These are phyloP conservation scores for Agrocybe pediades DNA, from an alignment of 768 basidiomycete genomes.

Conservation along the genomic window DNA sequence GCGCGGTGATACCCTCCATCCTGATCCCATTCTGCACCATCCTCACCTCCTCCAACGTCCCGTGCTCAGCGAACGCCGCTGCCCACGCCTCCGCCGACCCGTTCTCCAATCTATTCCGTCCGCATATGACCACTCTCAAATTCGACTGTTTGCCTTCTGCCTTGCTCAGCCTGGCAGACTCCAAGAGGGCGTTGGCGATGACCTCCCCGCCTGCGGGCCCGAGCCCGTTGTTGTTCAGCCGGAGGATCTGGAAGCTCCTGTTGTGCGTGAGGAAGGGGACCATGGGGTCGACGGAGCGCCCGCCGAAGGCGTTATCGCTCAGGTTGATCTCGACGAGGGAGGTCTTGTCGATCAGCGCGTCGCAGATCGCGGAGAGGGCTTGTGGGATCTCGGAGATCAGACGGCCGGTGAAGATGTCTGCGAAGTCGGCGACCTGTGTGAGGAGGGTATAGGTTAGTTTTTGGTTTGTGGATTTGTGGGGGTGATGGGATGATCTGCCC, in stretches of 20 bases:
- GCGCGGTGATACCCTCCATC: conserved; percentile 82
- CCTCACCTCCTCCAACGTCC: conserved; percentile 78
- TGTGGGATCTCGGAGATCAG: conserved; percentile 93
- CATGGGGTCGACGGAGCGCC: conserved; percentile 91
- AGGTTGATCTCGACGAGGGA: conserved; percentile 88
- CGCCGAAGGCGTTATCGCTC: conserved; percentile 96
- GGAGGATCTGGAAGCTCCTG: conserved; percentile 79
- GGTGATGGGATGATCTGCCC: too few species aligned
- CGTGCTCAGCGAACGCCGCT: conserved; percentile 84
- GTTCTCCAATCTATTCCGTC: conserved; percentile 94
- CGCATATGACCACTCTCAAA: conserved; percentile 83
- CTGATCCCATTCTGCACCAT: conserved; percentile 99
- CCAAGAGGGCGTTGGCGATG: conserved; percentile 81
- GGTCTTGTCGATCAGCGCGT: conserved; percentile 78
- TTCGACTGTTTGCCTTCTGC: conserved; percentile 69
- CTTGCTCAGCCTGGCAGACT: conserved; percentile 71
- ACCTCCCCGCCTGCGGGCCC: conserved; percentile 86
- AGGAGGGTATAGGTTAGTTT: too few species aligned
- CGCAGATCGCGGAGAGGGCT: conserved; percentile 86
- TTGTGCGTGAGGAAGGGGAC: conserved; percentile 87
- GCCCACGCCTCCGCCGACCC: conserved; percentile 86
- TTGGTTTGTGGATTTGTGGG: conserved; percentile 37
- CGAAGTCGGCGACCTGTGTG: conserved; percentile 95
- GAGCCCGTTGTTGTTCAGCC: conserved; percentile 95
- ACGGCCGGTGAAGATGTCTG: conserved; percentile 97